Conservation (phyloP, 2,329 filamentous ascomycete genomes). For the Aureobasidium pullulans region DNA sequence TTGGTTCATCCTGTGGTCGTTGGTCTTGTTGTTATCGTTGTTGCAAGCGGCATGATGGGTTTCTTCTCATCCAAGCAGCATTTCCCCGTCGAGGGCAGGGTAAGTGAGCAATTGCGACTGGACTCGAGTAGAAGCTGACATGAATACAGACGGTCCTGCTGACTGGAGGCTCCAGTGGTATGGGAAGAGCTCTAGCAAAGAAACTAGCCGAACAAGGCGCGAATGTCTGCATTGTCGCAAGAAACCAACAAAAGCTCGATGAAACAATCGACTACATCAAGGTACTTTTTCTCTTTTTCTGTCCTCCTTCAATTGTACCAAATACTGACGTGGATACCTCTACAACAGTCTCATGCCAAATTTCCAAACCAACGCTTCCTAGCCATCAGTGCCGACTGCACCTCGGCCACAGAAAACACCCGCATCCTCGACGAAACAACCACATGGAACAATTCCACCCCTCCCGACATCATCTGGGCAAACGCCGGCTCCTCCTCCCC, state of each 20-base stretch:
- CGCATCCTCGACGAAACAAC: conserved; percentile 65
- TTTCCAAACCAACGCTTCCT: conserved; percentile 62
- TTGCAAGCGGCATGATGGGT: conserved; percentile 54
- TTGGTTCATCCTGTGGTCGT: neutral
- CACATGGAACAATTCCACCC: conserved; percentile 65
- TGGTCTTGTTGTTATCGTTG: conserved; percentile 17
- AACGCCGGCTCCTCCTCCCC: conserved; percentile 70
- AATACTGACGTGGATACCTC: neutral
- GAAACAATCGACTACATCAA: conserved; percentile 59
- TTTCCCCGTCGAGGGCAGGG: conserved; percentile 79
- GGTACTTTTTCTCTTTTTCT: conserved; percentile 34
- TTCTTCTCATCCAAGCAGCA: conserved; percentile 61
- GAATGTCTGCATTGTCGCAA: conserved; percentile 76
- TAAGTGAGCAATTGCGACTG: conserved; percentile 31
- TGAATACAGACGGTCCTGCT: conserved; percentile 67
- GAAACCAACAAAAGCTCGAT: conserved; percentile 67
- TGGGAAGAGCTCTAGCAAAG: conserved; percentile 70
- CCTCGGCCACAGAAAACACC: conserved; percentile 59
- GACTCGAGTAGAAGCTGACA: conserved; percentile 8
- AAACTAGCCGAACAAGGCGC: conserved; percentile 77
- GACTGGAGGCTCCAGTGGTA: conserved; percentile 87
- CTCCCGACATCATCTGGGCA: conserved; percentile 87
- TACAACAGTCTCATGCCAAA: neutral
- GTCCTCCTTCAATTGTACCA: neutral
- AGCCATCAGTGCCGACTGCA: conserved; percentile 77